Base-by-base conservation (phyloP, 139 green algal genomes). In the Deuterostichococcus epilithicus region DNA sequence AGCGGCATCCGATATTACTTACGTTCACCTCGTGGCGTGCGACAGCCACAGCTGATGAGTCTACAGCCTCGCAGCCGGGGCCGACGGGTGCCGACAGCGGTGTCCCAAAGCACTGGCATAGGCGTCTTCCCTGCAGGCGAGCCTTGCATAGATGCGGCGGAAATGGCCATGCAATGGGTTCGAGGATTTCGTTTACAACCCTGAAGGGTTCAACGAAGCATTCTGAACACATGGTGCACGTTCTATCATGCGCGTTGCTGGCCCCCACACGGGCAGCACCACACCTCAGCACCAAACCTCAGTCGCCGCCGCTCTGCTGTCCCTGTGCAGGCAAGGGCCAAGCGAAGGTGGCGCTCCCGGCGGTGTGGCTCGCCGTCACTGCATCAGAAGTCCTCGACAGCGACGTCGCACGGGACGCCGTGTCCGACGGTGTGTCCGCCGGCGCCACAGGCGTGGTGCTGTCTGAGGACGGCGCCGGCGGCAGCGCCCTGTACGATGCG, bases 401-500 rank as follows among this genome's bases (percentile, higher is more conserved):
- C 37, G 23, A 20, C 26, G 71, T 22, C 5, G 32, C 33, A 32
- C 23, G 39, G 26, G 73, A 85, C 3, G 39, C 47, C 5, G 5
- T 86, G 26, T 36, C 59, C 39, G 80, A 78, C 2, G 90, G 84
- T 32, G 72, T 92, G 28, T 79, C 76, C n/a, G 91, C 78, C 18
- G 83, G 93, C 68, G 84, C 83, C 35, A 91, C 89, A 18, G 89
- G 78, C 34, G 88, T 96, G 1, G 58, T 95, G 39, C 78, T 96
- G 68, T 30, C 42, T 28, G 83, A 87, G 28, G 68, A 45, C n/a
- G 72, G 25, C 34, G 30, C n/a, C 39, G 82, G 76, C 45, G 85
- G 77, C 23, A 84, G 78, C 0, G 75, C 81, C 30, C 83, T 98
- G 63, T 98, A 97, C 65, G 85, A 95, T 30, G 91, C 94, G 13